phyloP scores from a whole-genome alignment of 352 stramenopile genomes.

The Paralagenidium karlingii region DNA sequence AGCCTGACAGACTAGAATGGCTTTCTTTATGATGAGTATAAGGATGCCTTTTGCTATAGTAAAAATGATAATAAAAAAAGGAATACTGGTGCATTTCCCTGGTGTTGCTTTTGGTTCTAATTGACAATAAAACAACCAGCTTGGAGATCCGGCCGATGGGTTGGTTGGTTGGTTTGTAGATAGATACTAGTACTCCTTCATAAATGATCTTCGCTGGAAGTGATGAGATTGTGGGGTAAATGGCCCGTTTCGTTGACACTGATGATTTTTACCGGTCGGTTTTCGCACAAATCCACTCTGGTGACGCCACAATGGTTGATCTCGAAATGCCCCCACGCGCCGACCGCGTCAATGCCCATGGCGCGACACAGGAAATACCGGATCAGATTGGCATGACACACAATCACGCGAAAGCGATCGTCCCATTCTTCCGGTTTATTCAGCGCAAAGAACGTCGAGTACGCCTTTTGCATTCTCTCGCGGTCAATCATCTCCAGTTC shows the following conservation, averaged over 20 bases:
- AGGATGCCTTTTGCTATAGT: no score
- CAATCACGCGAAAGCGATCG: conserved; percentile 44
- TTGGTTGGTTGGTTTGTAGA: no score
- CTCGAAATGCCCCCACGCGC: conserved; percentile 69
- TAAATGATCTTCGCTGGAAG: conserved; percentile 75
- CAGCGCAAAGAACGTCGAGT: conserved; percentile 27
- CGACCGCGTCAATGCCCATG: conserved; percentile 35
- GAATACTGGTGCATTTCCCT: no score
- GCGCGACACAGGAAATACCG: conserved; percentile 70
- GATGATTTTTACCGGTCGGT: conserved; percentile 56
- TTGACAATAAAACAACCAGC: no score
- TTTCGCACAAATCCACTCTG: conserved; percentile 53
- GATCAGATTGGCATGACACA: conserved; percentile 79
- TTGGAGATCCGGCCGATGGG: no score
- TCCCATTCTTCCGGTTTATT: conserved; percentile 22
- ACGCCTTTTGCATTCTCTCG: conserved; percentile 51
- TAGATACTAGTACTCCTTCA: neutral
- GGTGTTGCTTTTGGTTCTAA: no score
- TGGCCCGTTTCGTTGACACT: conserved; percentile 74
- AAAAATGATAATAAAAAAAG: no score
- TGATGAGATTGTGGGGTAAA: conserved; percentile 58
- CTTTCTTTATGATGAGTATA: no score
- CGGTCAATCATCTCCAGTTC: conserved; percentile 13
- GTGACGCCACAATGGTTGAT: conserved; percentile 80
- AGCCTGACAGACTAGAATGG: no score